phyloP scores from a whole-genome alignment of 176 grass and related monocot genomes.

The Ananas comosus region DNA sequence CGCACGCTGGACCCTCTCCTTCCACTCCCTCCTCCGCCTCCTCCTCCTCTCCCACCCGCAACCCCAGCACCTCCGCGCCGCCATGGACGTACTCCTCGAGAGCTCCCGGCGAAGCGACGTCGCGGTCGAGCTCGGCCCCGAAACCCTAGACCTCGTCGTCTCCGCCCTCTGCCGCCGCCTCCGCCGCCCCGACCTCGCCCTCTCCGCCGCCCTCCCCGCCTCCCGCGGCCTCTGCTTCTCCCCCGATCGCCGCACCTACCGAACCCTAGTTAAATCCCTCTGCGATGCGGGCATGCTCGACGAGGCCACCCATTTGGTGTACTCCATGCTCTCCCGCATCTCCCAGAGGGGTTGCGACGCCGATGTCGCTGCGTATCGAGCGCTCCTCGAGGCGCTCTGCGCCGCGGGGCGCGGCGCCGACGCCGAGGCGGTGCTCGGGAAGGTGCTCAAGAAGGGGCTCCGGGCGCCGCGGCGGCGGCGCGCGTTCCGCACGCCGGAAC shows the following conservation, averaged over 20 bases:
- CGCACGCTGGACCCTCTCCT: slow-evolving; percentile 61
- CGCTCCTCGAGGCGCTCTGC: slow-evolving; percentile 54
- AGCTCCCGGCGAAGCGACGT: slow-evolving; percentile 36
- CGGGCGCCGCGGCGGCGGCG: slow-evolving; percentile 34
- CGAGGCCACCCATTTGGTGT: slow-evolving; percentile 61
- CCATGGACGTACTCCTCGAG: slow-evolving; percentile 31
- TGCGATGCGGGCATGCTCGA: slow-evolving; percentile 57
- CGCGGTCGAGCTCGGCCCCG: slow-evolving; percentile 24
- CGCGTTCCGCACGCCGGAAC: slow-evolving; percentile 51
- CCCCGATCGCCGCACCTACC: slow-evolving; percentile 43
- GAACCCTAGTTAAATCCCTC: slow-evolving; percentile 42
- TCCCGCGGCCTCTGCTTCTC: slow-evolving; percentile 43
- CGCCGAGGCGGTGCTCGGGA: slow-evolving; percentile 55
- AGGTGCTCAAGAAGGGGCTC: slow-evolving; percentile 64
- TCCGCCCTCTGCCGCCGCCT: slow-evolving; percentile 9
- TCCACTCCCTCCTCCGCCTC: slow-evolving; percentile 49
- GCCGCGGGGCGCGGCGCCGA: slow-evolving; percentile 30
- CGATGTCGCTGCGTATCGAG: slow-evolving; percentile 47
- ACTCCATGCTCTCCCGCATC: slow-evolving; percentile 65
- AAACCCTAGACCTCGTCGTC: slow-evolving; percentile 49
- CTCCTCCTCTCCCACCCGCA: slow-evolving; percentile 22
- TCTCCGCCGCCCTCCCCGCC: slow-evolving; percentile 52
- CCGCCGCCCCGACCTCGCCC: slow-evolving; percentile 36
- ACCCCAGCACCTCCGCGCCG: slow-evolving; percentile 24
- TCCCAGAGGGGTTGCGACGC: slow-evolving; percentile 51